These are phyloP conservation scores for Acorus calamus DNA, from an alignment of 106 monocot genomes.

Conservation along the genomic window DNA sequence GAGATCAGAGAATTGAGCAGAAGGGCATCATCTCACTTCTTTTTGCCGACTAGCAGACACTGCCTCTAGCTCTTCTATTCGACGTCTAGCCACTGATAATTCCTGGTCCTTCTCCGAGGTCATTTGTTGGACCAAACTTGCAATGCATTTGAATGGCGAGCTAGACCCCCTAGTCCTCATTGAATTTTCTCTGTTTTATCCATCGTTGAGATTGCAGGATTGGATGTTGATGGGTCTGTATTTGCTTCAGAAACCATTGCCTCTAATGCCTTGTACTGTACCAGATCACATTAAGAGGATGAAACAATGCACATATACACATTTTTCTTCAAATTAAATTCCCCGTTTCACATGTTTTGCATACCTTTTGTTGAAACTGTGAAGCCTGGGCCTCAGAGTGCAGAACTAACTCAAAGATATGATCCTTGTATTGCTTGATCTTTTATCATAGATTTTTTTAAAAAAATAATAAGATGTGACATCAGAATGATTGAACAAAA, in stretches of 20 bases:
- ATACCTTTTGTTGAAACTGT: slow-evolving; percentile 60
- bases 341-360: background rate
- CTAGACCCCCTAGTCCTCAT: slow-evolving; percentile 40
- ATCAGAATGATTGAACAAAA: background rate
- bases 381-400: slow-evolving; percentile 79
- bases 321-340: background rate
- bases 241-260: slow-evolving; percentile 35
- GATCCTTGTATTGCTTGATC: slow-evolving; percentile 48
- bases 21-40: slow-evolving; percentile 31
- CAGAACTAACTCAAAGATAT: slow-evolving; percentile 57
- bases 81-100: slow-evolving; percentile 27
- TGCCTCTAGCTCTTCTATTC: slow-evolving; percentile 52
- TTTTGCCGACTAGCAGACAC: slow-evolving; percentile 42
- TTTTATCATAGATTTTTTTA: slow-evolving; percentile 6
- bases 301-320: background rate
- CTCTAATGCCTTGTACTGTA: slow-evolving; percentile 61
- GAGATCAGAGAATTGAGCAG: background rate
- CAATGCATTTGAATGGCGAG: slow-evolving; percentile 78
- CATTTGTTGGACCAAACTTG: slow-evolving; percentile 62
- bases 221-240: slow-evolving; percentile 10
- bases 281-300: background rate
- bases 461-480: background rate
- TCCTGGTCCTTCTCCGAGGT: slow-evolving; percentile 58
- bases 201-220: background rate
- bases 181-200: slow-evolving; percentile 36